Base-by-base conservation (phyloP, 805 yeast species). In the Sugiyamaella floridensis region DNA sequence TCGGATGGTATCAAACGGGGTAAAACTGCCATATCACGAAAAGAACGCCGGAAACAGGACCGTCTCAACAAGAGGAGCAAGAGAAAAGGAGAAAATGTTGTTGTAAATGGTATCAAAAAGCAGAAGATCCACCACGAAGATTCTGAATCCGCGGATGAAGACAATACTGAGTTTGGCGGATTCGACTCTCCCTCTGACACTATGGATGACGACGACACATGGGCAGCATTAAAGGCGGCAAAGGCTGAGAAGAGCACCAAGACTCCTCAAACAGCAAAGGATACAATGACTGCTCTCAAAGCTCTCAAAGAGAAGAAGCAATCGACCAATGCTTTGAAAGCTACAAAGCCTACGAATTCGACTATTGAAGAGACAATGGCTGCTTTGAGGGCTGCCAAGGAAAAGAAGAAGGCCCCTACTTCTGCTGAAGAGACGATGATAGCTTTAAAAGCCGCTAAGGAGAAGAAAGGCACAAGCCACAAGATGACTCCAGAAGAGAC, bases 371-470 rank as follows among this genome's bases (percentile, higher is more conserved):
- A 58, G 6, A 69, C 68, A 4, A 60, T 55, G 60, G 69, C 62
- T n/a, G 66, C 64, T 2, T 55, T 59, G 53, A 64, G 50, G 56
- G 70, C 66, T 32, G 57, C 52, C 47, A 66, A 60, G 52, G 57
- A 18, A 41, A 56, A 34, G 52, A 56, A 45, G 51, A 51, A 10
- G 56, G 57, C 44, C 26, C 47, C 16, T 43, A 32, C 47, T n/a
- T n/a, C n/a, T 16, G 22, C 51, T 11, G 58, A 64, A 4, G 77
- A 74, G 45, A 77, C 77, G 1, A 71, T 72, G 73, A 74, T 69
- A 1, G 71, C 75, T 3, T 60, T 76, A 51, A 74, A 67, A 63
- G 72, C 72, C 34, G 55, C 70, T 50, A 77, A 73, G 58, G 71
- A 65, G 29, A 68, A 53, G 54, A 55, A 63, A 3, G 26, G 26